phyloP scores from a whole-genome alignment of 192 early-diverging fungal species.

The Coemansia sp. region DNA sequence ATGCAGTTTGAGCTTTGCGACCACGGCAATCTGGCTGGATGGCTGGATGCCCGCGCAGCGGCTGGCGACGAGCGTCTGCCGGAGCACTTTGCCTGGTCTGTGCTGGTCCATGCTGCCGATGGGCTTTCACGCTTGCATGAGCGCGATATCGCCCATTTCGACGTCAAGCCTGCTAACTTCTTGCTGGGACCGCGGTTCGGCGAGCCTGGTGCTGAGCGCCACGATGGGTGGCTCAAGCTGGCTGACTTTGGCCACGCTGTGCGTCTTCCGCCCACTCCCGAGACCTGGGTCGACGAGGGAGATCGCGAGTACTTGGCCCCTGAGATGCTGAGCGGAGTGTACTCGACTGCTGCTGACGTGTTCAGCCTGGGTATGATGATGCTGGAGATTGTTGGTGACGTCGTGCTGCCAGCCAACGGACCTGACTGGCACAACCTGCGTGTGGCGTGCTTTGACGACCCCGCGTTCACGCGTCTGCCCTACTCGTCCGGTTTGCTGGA shows the following conservation, averaged over 20 bases:
- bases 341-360: slow-evolving; percentile 80
- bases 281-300: slow-evolving; percentile 65
- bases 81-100: slow-evolving; percentile 72
- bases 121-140: slow-evolving; percentile 74
- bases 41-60: slow-evolving; percentile 25
- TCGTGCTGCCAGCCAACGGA: slow-evolving; percentile 88
- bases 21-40: slow-evolving; percentile 62
- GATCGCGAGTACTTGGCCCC: slow-evolving; percentile 92
- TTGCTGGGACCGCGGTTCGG: slow-evolving; percentile 56
- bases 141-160: slow-evolving; percentile 74
- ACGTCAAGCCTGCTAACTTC: slow-evolving; percentile 89
- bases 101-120: slow-evolving; percentile 49
- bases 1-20: slow-evolving; percentile 88
- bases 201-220: slow-evolving; percentile 21
- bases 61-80: slow-evolving; percentile 17
- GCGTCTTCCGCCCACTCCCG: slow-evolving; percentile 21
- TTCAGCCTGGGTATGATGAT: slow-evolving; percentile 92
- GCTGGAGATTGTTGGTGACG: slow-evolving; percentile 81
- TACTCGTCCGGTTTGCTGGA: slow-evolving; percentile 58
- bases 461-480: slow-evolving; percentile 46
- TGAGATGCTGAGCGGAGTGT: slow-evolving; percentile 70
- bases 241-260: slow-evolving; percentile 89
- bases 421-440: slow-evolving; percentile 83
- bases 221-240: slow-evolving; percentile 71
- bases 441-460: slow-evolving; percentile 67